Evolutionary conservation across 2,329 filamentous ascomycete species (phyloP), one percentile per base, ranked within the genome.

Genomic region (Harringtonia aguacate): DNA sequence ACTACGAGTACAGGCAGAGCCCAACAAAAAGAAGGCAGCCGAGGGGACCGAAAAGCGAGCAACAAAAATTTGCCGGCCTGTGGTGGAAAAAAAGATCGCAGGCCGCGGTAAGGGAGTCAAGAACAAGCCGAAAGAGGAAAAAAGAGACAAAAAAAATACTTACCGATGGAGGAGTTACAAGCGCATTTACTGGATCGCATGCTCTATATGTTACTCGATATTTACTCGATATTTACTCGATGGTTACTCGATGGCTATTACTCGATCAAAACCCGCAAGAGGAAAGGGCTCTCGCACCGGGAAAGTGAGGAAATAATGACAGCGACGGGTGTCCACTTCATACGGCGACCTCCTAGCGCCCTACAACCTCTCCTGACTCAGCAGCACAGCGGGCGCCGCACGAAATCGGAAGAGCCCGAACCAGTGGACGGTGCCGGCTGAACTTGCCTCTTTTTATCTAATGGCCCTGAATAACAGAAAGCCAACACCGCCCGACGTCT

Each of bases 161-260:
- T 27, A 27, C 37, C 30, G 31, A 30, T 12, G 18, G 21, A 39
- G 17, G 13, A 15, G 36, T n/a, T 22, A 2, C 8, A 14, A 8
- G 17, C 24, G 17, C 18, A 38, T 38, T 4, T n/a, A 20, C 15
- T 24, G 18, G n/a, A 8, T 28, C n/a, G 36, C 24, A 38, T n/a
- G 18, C 10, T 17, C 10, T 31, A n/a, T 6, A 5, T 41, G 10
- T 37, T 45, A 47, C 38, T 44, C 37, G 41, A 41, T 29, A 36
- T 13, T 52, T 52, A 48, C 51, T 49, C 46, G 47, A 52, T 42
- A 21, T 27, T 66, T 66, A 66, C 63, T 63, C 62, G 61, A 65
- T 62, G 29, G 52, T 67, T 67, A 67, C 64, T 68, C 64, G 64
- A 41, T 12, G 50, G 53, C 63, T 39, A 53, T 67, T 67, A 67